Conservation (phyloP, 2,329 filamentous ascomycete genomes). For the Ophidiomyces ophidiicola region DNA sequence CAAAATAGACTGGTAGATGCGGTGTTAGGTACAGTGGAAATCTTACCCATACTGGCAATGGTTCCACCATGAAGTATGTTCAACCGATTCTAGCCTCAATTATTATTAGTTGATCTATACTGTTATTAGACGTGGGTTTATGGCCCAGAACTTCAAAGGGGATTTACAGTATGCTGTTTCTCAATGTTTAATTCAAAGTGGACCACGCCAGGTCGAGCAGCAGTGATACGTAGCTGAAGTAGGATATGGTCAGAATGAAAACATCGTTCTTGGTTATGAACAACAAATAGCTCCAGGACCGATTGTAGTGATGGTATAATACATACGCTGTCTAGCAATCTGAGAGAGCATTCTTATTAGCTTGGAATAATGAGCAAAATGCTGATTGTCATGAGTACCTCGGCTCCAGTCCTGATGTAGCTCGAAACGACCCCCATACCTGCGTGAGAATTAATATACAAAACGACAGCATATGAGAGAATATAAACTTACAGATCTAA, state of each 20-base stretch:
- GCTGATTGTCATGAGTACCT: slow-evolving; percentile 44
- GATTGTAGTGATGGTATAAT: background rate
- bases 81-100: slow-evolving; percentile 45
- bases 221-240: slow-evolving; percentile 47
- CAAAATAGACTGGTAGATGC: background rate
- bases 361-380: background rate
- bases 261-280: background rate
- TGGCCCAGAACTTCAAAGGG: background rate
- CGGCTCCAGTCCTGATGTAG: slow-evolving; percentile 76
- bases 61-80: slow-evolving; percentile 56
- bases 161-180: slow-evolving; percentile 50
- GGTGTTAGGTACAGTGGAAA: background rate
- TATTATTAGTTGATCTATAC: background rate
- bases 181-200: slow-evolving; percentile 53
- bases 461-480: slow-evolving; percentile 17
- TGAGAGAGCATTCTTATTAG: slow-evolving; percentile 9
- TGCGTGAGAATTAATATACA: slow-evolving; percentile 26
- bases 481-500: slow-evolving; percentile 45
- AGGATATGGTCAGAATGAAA: slow-evolving; percentile 7
- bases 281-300: background rate
- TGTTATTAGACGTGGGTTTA: background rate
- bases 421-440: slow-evolving; percentile 78
- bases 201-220: slow-evolving; percentile 49
- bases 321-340: slow-evolving; percentile 33
- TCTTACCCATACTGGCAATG: slow-evolving; percentile 47